phyloP scores from a whole-genome alignment of 1,284 basidiomycete genomes.

The Chalciporus sp. region DNA sequence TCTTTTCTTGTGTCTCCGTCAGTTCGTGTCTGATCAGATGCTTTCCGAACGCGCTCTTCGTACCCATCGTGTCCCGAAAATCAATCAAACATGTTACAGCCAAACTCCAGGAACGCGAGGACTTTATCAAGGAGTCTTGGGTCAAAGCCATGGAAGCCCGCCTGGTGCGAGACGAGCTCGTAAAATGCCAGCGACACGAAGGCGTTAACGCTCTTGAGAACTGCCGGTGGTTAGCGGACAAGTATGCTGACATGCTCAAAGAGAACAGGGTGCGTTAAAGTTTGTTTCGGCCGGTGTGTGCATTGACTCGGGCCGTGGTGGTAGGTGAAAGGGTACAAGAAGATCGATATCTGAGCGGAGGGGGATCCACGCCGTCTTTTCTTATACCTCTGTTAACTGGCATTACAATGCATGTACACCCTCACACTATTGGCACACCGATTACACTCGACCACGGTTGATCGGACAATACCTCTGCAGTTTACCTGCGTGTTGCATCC shows the following conservation, averaged over 20 bases:
- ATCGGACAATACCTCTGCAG: background rate
- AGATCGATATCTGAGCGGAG: slow-evolving; percentile 41
- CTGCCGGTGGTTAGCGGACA: slow-evolving; percentile 86
- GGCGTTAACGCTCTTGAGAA: slow-evolving; percentile 91
- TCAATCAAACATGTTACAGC: slow-evolving; percentile 38
- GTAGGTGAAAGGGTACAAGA: slow-evolving; percentile 59
- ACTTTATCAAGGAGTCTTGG: slow-evolving; percentile 90
- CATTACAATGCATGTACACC: too few species aligned
- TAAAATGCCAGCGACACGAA: slow-evolving; percentile 90
- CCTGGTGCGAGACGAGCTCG: slow-evolving; percentile 87
- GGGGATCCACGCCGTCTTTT: background rate
- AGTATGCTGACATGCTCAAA: slow-evolving; percentile 81
- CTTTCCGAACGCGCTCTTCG: background rate
- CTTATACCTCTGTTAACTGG: background rate
- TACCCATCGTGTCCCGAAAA: background rate
- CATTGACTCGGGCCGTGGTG: slow-evolving; percentile 10
- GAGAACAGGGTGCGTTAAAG: slow-evolving; percentile 77
- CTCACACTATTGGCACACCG: too few species aligned
- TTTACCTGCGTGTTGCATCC: slow-evolving; percentile 4
- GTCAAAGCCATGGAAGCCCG: slow-evolving; percentile 92
- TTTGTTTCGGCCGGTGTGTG: background rate
- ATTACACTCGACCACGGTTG: background rate
- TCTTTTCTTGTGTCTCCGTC: background rate
- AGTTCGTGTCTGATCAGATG: background rate
- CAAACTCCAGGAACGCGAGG: slow-evolving; percentile 70